Conservation (phyloP, 2,329 filamentous ascomycete species). For the Chaetomium sp. region DNA sequence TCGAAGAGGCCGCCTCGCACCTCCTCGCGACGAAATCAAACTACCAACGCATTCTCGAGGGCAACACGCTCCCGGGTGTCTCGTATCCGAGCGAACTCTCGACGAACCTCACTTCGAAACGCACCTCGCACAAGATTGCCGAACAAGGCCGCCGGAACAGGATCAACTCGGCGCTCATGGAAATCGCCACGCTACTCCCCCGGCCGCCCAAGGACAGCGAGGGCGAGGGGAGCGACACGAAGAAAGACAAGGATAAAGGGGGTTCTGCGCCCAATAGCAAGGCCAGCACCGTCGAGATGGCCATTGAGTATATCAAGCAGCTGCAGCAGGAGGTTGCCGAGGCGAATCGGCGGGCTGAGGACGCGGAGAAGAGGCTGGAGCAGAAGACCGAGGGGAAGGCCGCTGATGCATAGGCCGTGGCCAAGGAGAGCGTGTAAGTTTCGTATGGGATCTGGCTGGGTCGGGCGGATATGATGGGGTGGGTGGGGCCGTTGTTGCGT, state of each 20-base stretch:
- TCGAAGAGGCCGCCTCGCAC: constrained; percentile 65
- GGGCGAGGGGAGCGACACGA: constrained; percentile 43
- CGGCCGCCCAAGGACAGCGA: constrained; percentile 44
- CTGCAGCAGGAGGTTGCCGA: constrained; percentile 73
- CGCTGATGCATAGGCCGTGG: not conserved
- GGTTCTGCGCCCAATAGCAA: constrained; percentile 75
- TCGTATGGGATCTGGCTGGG: not conserved
- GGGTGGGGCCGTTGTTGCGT: not conserved
- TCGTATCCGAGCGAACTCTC: constrained; percentile 89
- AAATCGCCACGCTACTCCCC: constrained; percentile 87
- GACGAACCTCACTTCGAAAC: constrained; percentile 92
- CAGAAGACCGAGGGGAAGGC: constrained; percentile 6
- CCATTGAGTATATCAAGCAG: constrained; percentile 91
- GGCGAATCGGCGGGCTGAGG: constrained; percentile 63
- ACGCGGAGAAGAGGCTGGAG: constrained; percentile 63
- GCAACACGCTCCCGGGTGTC: constrained; percentile 85
- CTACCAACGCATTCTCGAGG: constrained; percentile 95
- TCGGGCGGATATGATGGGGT: not conserved
- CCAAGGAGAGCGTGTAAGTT: not conserved
- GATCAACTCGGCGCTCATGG: constrained; percentile 89
- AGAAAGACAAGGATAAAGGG: constrained; percentile 50
- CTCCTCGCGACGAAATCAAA: constrained; percentile 94
- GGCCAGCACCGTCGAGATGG: constrained; percentile 94
- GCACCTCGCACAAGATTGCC: constrained; percentile 96
- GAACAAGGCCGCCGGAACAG: constrained; percentile 94